Evolutionary conservation across 2,329 filamentous ascomycete genomes (phyloP).

Genomic region (Phoma sp.): DNA sequence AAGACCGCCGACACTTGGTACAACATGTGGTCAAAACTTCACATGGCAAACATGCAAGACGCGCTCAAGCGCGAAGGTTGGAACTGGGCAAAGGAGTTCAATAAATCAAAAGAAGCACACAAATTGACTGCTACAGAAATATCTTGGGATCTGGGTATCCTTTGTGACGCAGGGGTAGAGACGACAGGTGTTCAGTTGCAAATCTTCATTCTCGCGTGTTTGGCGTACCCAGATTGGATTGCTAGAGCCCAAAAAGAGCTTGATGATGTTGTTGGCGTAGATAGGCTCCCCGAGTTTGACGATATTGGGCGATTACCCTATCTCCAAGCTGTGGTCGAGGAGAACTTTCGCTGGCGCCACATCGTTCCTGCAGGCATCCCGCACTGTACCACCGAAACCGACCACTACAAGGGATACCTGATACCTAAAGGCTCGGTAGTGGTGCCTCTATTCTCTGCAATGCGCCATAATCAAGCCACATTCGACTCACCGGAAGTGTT

Average conservation of each 20-base stretch:
- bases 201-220: conserved; percentile 9
- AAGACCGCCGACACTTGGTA: conserved; percentile 24
- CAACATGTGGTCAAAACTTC: conserved; percentile 18
- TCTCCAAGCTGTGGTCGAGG: conserved; percentile 36
- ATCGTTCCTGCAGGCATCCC: conserved; percentile 51
- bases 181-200: conserved; percentile 23
- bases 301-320: conserved; percentile 37
- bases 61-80: conserved; percentile 21
- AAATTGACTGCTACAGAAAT: conserved; percentile 21
- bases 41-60: conserved; percentile 24
- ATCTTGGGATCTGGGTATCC: conserved; percentile 24
- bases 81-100: conserved; percentile 33
- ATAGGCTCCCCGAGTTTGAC: conserved; percentile 24
- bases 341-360: conserved; percentile 40
- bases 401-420: conserved; percentile 54
- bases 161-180: conserved; percentile 31
- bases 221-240: conserved; percentile 19
- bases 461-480: conserved; percentile 35
- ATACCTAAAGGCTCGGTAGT: conserved; percentile 52
- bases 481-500: conserved; percentile 36
- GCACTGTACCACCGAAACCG: conserved; percentile 54
- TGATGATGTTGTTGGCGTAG: conserved; percentile 25
- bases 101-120: conserved; percentile 16
- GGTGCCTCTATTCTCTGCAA: conserved; percentile 41
- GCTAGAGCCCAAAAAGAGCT: conserved; percentile 24